These are phyloP conservation scores for Crucibulum laeve DNA, from an alignment of 768 basidiomycete genomes.

Conservation along the genomic window DNA sequence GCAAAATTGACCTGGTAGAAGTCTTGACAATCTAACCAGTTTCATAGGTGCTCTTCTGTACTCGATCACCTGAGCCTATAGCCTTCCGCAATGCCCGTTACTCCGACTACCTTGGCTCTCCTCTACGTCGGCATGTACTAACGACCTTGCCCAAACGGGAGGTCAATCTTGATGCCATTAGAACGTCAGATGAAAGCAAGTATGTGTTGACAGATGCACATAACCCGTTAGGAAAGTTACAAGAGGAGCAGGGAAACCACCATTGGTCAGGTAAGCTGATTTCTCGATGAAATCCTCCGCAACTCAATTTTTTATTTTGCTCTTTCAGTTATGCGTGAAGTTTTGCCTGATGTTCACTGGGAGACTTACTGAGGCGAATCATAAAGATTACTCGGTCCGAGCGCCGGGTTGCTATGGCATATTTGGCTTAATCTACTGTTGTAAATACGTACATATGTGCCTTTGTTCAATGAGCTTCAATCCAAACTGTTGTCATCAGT, in stretches of 20 bases:
- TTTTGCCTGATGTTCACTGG: constrained; percentile 72
- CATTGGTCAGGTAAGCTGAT: constrained; percentile 73
- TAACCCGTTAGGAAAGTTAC: constrained; percentile 64
- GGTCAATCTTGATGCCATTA: constrained; percentile 40
- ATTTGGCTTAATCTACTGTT: too few species aligned
- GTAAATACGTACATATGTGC: background rate
- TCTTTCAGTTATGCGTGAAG: constrained; percentile 67
- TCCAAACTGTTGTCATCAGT: constrained; percentile 8
- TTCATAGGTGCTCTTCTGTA: constrained; percentile 80
- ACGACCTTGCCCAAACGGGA: constrained; percentile 48
- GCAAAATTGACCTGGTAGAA: constrained; percentile 3
- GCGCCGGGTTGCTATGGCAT: too few species aligned
- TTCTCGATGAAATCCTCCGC: constrained; percentile 5
- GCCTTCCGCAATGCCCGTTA: constrained; percentile 51
- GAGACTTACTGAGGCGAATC: constrained; percentile 84
- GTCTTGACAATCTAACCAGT: background rate
- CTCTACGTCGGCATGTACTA: constrained; percentile 60
- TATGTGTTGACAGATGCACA: constrained; percentile 58
- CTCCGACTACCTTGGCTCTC: constrained; percentile 67
- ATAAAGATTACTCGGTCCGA: too few species aligned
- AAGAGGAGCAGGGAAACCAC: constrained; percentile 55
- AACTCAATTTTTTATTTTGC: background rate
- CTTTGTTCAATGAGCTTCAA: constrained; percentile 5
- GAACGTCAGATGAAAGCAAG: constrained; percentile 26
- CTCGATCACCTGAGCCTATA: constrained; percentile 44